Evolutionary conservation across 2,329 filamentous ascomycete genomes (phyloP).

Genomic region (Fusarium sororula): DNA sequence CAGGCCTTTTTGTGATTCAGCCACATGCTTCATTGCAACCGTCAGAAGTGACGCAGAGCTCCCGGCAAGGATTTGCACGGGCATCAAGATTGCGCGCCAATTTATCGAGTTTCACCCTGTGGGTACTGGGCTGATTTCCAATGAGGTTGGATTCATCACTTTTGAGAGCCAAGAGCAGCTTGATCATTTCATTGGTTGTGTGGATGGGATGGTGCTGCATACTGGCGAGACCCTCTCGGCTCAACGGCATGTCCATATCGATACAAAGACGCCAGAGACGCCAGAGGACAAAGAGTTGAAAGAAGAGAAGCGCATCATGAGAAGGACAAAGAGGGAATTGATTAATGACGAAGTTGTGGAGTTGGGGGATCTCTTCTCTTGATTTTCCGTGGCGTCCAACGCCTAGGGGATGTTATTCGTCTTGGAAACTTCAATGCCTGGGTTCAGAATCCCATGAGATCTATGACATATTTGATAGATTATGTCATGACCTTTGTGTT

Average conservation of each 20-base stretch:
- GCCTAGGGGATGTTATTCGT: neutral
- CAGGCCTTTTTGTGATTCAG: neutral
- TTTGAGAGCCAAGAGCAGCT: constrained; percentile 5
- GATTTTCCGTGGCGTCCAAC: neutral
- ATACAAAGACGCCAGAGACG: neutral
- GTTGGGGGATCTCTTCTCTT: neutral
- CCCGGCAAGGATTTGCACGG: neutral
- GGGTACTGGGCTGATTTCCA: neutral
- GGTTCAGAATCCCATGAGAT: accelerated
- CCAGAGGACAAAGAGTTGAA: neutral
- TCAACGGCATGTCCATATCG: neutral
- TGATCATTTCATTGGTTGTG: neutral
- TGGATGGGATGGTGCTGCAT: neutral
- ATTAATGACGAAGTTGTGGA: neutral
- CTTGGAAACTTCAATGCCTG: neutral
- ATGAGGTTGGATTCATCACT: neutral
- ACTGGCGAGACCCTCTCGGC: constrained; percentile 4
- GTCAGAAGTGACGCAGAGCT: neutral
- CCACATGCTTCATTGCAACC: neutral
- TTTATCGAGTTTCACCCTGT: constrained; percentile 1
- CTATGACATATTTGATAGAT: accelerated
- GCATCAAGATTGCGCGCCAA: constrained; percentile 2
- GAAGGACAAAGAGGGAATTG: neutral
- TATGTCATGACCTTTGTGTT: no score
- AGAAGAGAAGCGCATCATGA: neutral